phyloP scores from a whole-genome alignment of 1,284 basidiomycete species.

The Pseudozyma sp. region DNA sequence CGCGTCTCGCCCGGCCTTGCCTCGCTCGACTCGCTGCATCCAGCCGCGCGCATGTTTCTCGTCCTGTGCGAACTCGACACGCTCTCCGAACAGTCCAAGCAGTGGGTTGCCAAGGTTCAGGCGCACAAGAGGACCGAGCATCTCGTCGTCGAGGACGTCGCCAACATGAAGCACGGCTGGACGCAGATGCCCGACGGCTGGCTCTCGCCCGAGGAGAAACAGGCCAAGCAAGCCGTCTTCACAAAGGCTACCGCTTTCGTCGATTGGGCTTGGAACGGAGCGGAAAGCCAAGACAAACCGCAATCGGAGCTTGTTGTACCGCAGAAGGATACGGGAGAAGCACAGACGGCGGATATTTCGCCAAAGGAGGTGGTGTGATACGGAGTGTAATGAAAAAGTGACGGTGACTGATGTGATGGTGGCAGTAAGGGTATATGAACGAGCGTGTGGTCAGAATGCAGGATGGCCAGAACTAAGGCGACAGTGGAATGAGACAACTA shows the following conservation, averaged over 20 bases:
- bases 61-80: constrained; percentile 54
- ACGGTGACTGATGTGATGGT: background rate
- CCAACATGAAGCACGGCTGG: constrained; percentile 49
- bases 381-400: background rate
- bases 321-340: constrained; percentile 16
- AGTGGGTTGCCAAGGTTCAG: constrained; percentile 48
- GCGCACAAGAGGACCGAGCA: constrained; percentile 33
- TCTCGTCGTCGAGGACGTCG: constrained; percentile 42
- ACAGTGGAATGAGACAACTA: background rate
- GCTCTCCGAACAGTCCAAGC: constrained; percentile 50
- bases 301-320: constrained; percentile 28
- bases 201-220: constrained; percentile 34
- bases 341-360: constrained; percentile 13
- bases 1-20: constrained; percentile 57
- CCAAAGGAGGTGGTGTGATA: background rate
- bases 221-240: constrained; percentile 32
- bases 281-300: constrained; percentile 13
- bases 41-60: constrained; percentile 41
- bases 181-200: constrained; percentile 53
- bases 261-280: constrained; percentile 43
- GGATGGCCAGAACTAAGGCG: background rate
- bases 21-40: constrained; percentile 47
- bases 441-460: background rate
- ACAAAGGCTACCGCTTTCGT: constrained; percentile 37
- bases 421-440: constrained; percentile 7